Base-by-base conservation (phyloP, 164 flowering plant species). In the Akebia trifoliata region DNA sequence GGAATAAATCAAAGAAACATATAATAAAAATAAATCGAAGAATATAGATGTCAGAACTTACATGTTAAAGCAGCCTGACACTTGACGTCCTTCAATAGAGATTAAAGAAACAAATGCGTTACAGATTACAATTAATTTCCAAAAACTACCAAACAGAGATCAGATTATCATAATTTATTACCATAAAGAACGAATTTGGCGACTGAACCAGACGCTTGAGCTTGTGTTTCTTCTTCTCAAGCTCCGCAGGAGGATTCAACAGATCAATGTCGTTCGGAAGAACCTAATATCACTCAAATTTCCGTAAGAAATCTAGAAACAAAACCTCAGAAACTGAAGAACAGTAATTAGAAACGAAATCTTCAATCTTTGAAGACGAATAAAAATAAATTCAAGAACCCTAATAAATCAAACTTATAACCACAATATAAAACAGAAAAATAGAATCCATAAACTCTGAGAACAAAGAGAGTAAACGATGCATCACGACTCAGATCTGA, bases 11-110 rank as follows among this genome's bases (percentile, higher is more conserved):
- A 11, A 18, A 12, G 17, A 11, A 8, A 20, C 2, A 2, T 1
- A 3, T 18, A 7, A 45, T 42, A 11, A 4, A 36, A 20, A 31
- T 2, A 30, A 39, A 30, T 1, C 2, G 22, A 50, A 35, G 8
- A 35, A 46, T 2, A 46, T 4, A 42, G n/a, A 42, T 4, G 2
- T 12, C 17, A 26, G 15, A 31, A 65, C 78, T 67, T 68, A 77
- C 81, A 77, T 77, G 65, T 69, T 77, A 63, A 77, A 77, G 67
- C 81, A 77, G 2, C 78, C 59, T 72, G 78, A 65, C 81, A 77
- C 48, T 77, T 77, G 12, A 77, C 81, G 36, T 77, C 81, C 78
- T 74, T 30, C 59, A 61, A 28, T 8, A 34, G 39, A n/a, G n/a
- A n/a, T n/a, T n/a, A n/a, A n/a, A 25, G 25, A 38, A 44, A 50